phyloP scores from a whole-genome alignment of 2,329 filamentous ascomycete species.

The Penicillium sp. region DNA sequence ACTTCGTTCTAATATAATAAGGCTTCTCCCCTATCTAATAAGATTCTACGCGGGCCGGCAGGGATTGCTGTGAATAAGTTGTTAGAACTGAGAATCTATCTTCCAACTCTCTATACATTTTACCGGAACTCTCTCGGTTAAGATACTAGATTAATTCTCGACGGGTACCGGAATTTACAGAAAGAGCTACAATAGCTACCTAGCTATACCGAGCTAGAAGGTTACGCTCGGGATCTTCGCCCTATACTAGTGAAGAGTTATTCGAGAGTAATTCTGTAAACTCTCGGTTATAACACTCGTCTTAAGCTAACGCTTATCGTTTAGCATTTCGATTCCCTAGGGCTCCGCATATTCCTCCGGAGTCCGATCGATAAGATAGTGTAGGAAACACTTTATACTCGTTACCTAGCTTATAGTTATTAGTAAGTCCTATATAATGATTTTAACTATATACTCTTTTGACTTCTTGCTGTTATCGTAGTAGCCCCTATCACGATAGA shows the following conservation, averaged over 20 bases:
- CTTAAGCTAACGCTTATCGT: not conserved
- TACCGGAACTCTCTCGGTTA: not conserved
- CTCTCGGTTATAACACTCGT: not conserved
- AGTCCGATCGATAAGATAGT: not conserved
- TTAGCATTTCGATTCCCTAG: not conserved
- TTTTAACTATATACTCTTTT: not conserved
- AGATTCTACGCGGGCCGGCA: not conserved
- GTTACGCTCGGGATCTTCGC: not conserved
- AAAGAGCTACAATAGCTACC: not conserved
- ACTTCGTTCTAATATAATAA: not conserved
- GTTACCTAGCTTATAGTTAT: not conserved
- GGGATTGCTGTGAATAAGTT: not conserved
- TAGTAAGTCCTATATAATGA: not conserved
- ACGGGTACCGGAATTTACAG: not conserved
- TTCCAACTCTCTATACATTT: not conserved
- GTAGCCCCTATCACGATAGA: not conserved
- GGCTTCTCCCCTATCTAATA: not conserved
- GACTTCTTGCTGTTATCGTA: not conserved
- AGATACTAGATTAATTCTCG: not conserved
- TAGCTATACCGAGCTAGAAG: not conserved
- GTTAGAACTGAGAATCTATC: not conserved
- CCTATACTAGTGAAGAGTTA: not conserved
- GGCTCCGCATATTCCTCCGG: not conserved
- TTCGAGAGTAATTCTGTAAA: not conserved
- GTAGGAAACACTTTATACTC: not conserved